A percentile compares a stretch with the other conserved stretches of the same genome.
These are phyloP conservation scores for Talaromyces atroroseus DNA, from an alignment of 2,329 filamentous ascomycete species.

Conservation along the genomic window DNA sequence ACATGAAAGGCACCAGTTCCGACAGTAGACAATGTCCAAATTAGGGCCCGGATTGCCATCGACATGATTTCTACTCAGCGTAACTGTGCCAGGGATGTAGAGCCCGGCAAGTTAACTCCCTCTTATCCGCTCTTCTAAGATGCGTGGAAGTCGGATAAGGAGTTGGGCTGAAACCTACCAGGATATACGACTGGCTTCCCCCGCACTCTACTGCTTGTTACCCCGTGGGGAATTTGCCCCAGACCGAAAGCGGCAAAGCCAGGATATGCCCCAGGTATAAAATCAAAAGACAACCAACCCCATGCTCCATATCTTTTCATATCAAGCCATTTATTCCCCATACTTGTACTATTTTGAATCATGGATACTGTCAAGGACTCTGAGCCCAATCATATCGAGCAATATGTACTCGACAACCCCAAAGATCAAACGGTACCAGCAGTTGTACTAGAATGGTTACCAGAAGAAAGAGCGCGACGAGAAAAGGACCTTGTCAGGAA, in stretches of 20 bases:
- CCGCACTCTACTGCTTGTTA: too few species aligned
- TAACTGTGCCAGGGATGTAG: too few species aligned
- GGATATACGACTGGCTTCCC: too few species aligned
- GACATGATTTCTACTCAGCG: too few species aligned
- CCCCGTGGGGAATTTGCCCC: background rate
- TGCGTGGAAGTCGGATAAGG: too few species aligned
- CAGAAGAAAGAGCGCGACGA: background rate
- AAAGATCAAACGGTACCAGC: background rate
- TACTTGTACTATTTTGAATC: background rate
- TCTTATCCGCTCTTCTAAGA: background rate
- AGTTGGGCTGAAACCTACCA: too few species aligned
- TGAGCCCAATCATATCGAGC: background rate
- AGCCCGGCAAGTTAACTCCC: too few species aligned
- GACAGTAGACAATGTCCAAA: background rate
- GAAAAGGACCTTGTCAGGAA: slow-evolving; percentile 2
- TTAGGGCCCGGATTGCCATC: too few species aligned
- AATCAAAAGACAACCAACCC: too few species aligned
- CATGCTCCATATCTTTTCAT: background rate
- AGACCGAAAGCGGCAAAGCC: background rate
- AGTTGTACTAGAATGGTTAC: background rate
- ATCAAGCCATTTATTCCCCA: background rate
- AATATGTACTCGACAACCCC: background rate
- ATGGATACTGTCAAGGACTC: background rate
- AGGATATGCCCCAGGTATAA: background rate
- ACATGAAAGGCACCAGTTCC: background rate